Base-by-base conservation (phyloP, 495 filamentous ascomycete genomes). In the Evansstolkia leycettana region DNA sequence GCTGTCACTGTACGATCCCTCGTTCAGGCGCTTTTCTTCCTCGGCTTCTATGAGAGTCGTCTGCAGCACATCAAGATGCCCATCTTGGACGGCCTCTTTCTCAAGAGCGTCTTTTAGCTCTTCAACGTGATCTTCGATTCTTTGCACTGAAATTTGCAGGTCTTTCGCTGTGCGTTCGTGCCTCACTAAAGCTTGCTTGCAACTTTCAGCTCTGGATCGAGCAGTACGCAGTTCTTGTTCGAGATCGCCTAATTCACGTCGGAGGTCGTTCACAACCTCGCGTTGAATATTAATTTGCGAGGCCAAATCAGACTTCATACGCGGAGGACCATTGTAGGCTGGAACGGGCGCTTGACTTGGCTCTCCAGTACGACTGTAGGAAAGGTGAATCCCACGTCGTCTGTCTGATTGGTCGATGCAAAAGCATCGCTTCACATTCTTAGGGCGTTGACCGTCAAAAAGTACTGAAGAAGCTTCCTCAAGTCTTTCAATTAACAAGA, bases 261-360 rank as follows among this genome's bases (percentile, higher is more conserved):
- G 50, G 2, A 73, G 56, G 34, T 64, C 51, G 2, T 53, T 42
- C 7, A 77, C 43, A 4, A 57, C 47, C 19, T 67, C 59, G 20
- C 51, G 52, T 46, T 74, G 67, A 29, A 60, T 44, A 14, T 65
- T 73, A 31, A 82, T 69, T 55, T 84, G 82, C 14, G 70, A 70
- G 26, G 73, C 78, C 6, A 75, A 58, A 47, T 94, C 83, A 0
- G 84, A 80, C 54, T 81, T 80, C 77, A 96, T 92, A 7, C 85
- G 75, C 16, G 77, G 62, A n/a, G 45, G 54, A 2, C 69, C 58
- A 2, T 34, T 52, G 37, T 57, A 76, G 23, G 55, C 49, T n/a
- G 52, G 23, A 16, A 84, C 69, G 11, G 75, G 70, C 30, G 57
- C 58, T 34, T 73, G 61, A n/a, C 55, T 67, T 35, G 68, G 69